Percentiles rank a stretch among this genome's conserved stretches.
Evolutionary conservation across 2,329 filamentous ascomycete genomes (phyloP).

Genomic region (Trichoderma endophyticum): DNA sequence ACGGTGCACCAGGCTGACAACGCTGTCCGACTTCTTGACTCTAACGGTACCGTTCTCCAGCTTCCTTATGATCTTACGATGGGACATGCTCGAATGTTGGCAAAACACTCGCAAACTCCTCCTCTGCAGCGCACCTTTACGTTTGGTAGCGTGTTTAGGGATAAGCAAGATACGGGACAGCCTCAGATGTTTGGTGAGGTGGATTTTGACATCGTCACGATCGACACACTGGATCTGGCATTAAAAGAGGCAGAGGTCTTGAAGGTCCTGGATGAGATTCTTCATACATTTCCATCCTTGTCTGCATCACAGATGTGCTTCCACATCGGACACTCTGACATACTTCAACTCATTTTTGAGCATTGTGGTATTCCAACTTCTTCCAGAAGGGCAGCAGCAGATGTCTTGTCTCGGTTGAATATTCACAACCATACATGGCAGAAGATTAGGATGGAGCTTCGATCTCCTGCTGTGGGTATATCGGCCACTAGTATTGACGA

Average conservation of each 20-base stretch:
- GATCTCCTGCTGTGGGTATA: conserved; percentile 75
- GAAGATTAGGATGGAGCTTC: conserved; percentile 76
- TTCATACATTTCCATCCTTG: conserved; percentile 74
- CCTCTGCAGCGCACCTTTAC: conserved; percentile 74
- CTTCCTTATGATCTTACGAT: conserved; percentile 92
- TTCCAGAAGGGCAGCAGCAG: conserved; percentile 70
- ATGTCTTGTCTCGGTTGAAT: conserved; percentile 82
- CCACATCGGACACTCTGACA: conserved; percentile 81
- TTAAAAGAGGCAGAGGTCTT: conserved; percentile 91
- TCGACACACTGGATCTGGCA: conserved; percentile 74
- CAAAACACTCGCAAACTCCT: conserved; percentile 60
- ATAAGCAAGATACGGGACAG: conserved; percentile 73
- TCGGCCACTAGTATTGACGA: conserved; percentile 89
- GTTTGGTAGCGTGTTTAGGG: conserved; percentile 84
- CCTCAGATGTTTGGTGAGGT: conserved; percentile 83
- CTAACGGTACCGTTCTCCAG: conserved; percentile 82
- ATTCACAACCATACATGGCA: conserved; percentile 77
- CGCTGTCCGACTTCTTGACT: conserved; percentile 76
- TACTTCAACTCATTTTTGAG: conserved; percentile 85
- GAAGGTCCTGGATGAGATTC: conserved; percentile 90
- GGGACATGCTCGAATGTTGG: conserved; percentile 80
- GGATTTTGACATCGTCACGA: conserved; percentile 93
- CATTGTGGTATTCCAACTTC: conserved; percentile 74
- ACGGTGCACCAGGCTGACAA: conserved; percentile 73
- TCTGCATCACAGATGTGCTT: conserved; percentile 76